Evolutionary conservation across 371 early-diverging fungal genomes (phyloP), one percentile per base, ranked within the genome.

Genomic region (Neoconidiobolus thromboides): DNA sequence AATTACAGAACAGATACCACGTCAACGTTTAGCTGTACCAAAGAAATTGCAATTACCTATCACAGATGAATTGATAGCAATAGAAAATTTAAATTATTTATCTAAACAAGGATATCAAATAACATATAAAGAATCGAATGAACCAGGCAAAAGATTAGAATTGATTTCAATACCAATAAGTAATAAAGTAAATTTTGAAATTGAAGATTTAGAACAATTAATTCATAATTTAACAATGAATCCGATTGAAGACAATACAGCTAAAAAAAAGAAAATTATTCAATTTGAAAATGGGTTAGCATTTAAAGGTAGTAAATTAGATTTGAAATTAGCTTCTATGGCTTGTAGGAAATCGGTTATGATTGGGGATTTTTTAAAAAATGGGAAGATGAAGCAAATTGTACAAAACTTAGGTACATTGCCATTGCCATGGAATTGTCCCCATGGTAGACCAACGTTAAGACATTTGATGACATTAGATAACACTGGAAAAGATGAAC

Each of bases 361-460:
- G 82, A 81, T 89, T 61, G 96, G 96, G 1, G 79, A 84, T 62
- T 69, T 80, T 15, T 48, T 60, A 73, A 72, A 85, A 93, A 60
- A 77, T 91, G 3, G 61, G 65, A 7, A 76, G 86, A 64, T 78
- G 93, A 79, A 79, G 85, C 12, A 78, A 77, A 50, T 81, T 93
- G 65, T 80, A 88, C 26, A 90, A 91, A 61, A 93, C 93, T 38
- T 95, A 91, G 85, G 79, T 79, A 73, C 66, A 66, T 54, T 43
- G 66, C 9, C 10, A 49, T 40, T 50, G 26, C 38, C 55, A 53
- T 44, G 78, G 92, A 96, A 96, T 64, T 99, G 99, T 65, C 98
- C 98, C 12, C 99, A 99, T 64, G 99, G 99, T 2, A 73, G 99
- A 14, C 98, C 99, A 0, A 96, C 98, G 0, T 85, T 93, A 80